Evolutionary conservation across 805 yeast genomes (phyloP).

Genomic region (Sugiyamaella valdiviana): DNA sequence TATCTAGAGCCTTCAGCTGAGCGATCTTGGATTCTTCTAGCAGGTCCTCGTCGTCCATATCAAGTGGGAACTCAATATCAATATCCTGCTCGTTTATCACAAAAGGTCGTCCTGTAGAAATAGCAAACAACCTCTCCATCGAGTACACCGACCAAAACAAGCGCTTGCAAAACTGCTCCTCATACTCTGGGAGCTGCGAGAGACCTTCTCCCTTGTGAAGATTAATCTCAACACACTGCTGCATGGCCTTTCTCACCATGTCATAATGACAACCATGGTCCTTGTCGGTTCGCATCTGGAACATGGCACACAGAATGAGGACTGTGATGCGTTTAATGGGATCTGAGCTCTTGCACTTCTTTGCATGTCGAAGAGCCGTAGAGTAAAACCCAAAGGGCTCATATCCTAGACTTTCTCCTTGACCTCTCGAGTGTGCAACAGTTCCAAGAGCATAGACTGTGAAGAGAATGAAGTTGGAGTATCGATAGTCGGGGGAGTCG

Average conservation of each 20-base stretch:
- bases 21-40: slow-evolving; percentile 10
- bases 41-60: slow-evolving; percentile 19
- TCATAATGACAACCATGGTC: slow-evolving; percentile 51
- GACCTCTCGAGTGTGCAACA: slow-evolving; percentile 4
- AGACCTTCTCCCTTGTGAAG: slow-evolving; percentile 20
- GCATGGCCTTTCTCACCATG: slow-evolving; percentile 49
- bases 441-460: slow-evolving; percentile 16
- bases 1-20: slow-evolving; percentile 3
- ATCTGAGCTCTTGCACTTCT: slow-evolving; percentile 37
- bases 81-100: slow-evolving; percentile 47
- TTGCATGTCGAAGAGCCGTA: slow-evolving; percentile 51
- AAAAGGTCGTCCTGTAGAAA: slow-evolving; percentile 56
- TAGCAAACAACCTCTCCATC: slow-evolving; percentile 55
- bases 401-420: slow-evolving; percentile 4
- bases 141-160: slow-evolving; percentile 60
- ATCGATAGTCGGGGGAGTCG: slow-evolving; percentile 19
- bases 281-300: slow-evolving; percentile 54
- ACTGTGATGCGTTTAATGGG: slow-evolving; percentile 47
- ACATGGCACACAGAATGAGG: slow-evolving; percentile 45
- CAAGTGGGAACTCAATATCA: slow-evolving; percentile 18
- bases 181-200: slow-evolving; percentile 15
- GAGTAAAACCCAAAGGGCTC: slow-evolving; percentile 47
- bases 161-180: slow-evolving; percentile 41
- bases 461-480: slow-evolving; percentile 17
- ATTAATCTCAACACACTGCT: slow-evolving; percentile 32